phyloP scores from a whole-genome alignment of 2,329 filamentous ascomycete species.

The Huntiella savannae region DNA sequence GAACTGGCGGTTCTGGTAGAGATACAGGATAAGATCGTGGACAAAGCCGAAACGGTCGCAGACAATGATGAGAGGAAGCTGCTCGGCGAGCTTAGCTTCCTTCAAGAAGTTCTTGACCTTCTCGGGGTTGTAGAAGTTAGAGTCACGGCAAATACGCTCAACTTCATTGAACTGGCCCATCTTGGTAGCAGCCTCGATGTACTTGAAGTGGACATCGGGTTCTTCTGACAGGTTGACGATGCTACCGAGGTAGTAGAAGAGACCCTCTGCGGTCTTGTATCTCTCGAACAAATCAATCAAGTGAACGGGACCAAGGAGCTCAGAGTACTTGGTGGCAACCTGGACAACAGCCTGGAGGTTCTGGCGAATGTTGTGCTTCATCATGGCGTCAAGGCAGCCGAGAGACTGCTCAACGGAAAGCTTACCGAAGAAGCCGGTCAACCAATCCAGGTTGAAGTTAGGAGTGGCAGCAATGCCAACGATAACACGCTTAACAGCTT shows the following conservation, averaged over 20 bases:
- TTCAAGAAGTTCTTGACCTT: slow-evolving; percentile 99
- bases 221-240: slow-evolving; percentile 96
- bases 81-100: slow-evolving; percentile 79
- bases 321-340: slow-evolving; percentile 93
- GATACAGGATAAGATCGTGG: slow-evolving; percentile 84
- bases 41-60: slow-evolving; percentile 99
- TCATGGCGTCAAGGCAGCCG: slow-evolving; percentile 89
- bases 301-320: slow-evolving; percentile 69
- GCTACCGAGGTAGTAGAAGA: slow-evolving; percentile 95
- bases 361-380: slow-evolving; percentile 89
- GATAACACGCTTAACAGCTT: slow-evolving; percentile 74
- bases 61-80: slow-evolving; percentile 90
- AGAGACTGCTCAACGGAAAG: slow-evolving; percentile 89
- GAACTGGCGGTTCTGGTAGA: slow-evolving; percentile 99
- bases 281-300: slow-evolving; percentile 93
- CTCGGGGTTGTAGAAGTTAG: slow-evolving; percentile 73
- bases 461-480: slow-evolving; percentile 65
- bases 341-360: slow-evolving; percentile 90
- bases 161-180: slow-evolving; percentile 92
- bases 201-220: slow-evolving; percentile 94
- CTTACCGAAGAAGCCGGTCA: slow-evolving; percentile 81
- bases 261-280: slow-evolving; percentile 88
- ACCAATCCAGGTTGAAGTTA: slow-evolving; percentile 78
- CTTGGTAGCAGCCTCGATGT: slow-evolving; percentile 88
- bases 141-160: slow-evolving; percentile 91